phyloP scores from a whole-genome alignment of 2,329 filamentous ascomycete genomes.

The Hypoxylon sp. region DNA sequence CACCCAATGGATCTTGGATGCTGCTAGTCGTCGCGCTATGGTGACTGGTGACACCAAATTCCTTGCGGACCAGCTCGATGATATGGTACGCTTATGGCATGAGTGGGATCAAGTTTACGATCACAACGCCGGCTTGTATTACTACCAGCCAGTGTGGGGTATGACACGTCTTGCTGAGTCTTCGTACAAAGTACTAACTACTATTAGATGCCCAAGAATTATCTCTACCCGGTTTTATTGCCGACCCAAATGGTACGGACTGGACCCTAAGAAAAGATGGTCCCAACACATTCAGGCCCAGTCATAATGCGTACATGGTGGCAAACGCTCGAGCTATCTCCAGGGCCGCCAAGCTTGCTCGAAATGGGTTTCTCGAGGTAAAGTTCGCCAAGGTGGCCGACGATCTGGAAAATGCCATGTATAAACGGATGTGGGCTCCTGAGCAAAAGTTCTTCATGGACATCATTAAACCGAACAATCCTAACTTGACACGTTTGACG shows the following conservation, averaged over 20 bases:
- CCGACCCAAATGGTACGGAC: slow-evolving; percentile 45
- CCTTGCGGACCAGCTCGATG: slow-evolving; percentile 50
- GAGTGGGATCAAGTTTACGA: slow-evolving; percentile 51
- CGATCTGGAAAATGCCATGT: slow-evolving; percentile 48
- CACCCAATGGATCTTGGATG: slow-evolving; percentile 50
- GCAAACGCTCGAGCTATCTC: slow-evolving; percentile 53
- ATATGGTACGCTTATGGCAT: slow-evolving; percentile 51
- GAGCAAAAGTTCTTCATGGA: slow-evolving; percentile 52
- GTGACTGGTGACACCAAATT: slow-evolving; percentile 51
- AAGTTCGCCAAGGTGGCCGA: slow-evolving; percentile 48
- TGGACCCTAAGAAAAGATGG: slow-evolving; percentile 48
- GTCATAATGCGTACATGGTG: slow-evolving; percentile 55
- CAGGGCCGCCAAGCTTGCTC: slow-evolving; percentile 47
- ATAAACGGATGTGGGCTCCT: slow-evolving; percentile 50
- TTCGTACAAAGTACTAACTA: no score
- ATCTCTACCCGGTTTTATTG: slow-evolving; percentile 51
- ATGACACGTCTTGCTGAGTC: no score
- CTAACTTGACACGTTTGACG: slow-evolving; percentile 46
- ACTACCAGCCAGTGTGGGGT: slow-evolving; percentile 53
- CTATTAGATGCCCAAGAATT: slow-evolving; percentile 56
- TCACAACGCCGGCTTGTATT: slow-evolving; percentile 50
- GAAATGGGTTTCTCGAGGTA: slow-evolving; percentile 42
- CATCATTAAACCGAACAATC: slow-evolving; percentile 49
- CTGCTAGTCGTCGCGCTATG: slow-evolving; percentile 47
- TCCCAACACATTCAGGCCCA: slow-evolving; percentile 53